Evolutionary conservation across 2,329 filamentous ascomycete genomes (phyloP).

Genomic region (Cladosporium velox): DNA sequence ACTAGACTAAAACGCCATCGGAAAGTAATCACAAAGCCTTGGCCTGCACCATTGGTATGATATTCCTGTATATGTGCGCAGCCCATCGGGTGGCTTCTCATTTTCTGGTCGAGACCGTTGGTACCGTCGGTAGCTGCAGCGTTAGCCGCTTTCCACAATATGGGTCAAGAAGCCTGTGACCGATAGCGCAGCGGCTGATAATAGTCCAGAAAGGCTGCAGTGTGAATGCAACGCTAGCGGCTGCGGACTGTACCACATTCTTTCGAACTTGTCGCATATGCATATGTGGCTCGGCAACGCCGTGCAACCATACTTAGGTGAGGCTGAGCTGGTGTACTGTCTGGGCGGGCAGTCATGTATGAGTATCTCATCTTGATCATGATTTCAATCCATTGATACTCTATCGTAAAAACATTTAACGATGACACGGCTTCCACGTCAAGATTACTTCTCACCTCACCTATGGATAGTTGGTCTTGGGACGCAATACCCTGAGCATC

Average conservation of each 20-base stretch:
- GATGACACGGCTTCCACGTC: not conserved
- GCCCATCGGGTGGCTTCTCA: not conserved
- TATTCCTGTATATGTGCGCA: too few species aligned
- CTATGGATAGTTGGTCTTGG: conserved; percentile 12
- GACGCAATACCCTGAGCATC: conserved; percentile 11
- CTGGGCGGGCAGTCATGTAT: not conserved
- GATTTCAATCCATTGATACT: not conserved
- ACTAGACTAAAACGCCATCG: not conserved
- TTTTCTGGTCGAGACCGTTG: not conserved
- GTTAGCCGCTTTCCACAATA: not conserved
- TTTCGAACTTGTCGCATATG: not conserved
- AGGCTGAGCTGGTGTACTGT: not conserved
- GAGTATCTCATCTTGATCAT: not conserved
- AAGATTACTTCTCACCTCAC: not conserved
- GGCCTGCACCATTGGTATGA: not conserved
- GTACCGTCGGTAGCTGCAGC: not conserved
- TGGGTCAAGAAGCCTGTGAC: not conserved
- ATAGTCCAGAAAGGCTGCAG: not conserved
- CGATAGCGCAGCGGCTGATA: not conserved
- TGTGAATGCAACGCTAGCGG: not conserved
- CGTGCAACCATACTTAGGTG: not conserved
- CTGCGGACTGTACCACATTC: not conserved
- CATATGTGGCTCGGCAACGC: not conserved
- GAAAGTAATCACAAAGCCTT: not conserved
- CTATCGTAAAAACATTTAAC: not conserved